Evolutionary conservation across 2,329 filamentous ascomycete genomes (phyloP).

Genomic region (Waltergamsia citrina): DNA sequence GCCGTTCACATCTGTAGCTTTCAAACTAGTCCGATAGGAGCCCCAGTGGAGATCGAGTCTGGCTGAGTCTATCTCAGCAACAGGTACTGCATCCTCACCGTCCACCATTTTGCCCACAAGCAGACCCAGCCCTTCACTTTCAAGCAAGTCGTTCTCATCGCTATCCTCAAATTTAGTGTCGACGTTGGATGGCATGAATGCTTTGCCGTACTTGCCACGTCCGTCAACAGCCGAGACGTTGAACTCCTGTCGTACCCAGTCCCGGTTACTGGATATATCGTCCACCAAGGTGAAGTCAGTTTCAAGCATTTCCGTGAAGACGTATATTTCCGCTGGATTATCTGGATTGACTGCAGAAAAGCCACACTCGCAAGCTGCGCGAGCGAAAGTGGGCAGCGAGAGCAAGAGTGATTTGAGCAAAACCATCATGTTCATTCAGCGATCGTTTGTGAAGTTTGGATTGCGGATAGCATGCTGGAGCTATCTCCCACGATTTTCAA

Average conservation of each 20-base stretch:
- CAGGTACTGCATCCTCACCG: conserved; percentile 41
- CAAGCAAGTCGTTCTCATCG: conserved; percentile 32
- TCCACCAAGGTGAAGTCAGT: conserved; percentile 57
- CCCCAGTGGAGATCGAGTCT: conserved; percentile 59
- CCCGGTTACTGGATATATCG: conserved; percentile 36
- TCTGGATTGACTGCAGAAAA: conserved; percentile 45
- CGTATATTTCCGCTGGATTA: conserved; percentile 22
- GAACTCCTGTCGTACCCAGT: conserved; percentile 62
- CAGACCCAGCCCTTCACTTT: conserved; percentile 47
- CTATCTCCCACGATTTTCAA: too few species aligned
- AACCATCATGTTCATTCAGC: not conserved
- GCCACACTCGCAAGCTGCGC: conserved; percentile 60
- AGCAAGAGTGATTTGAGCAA: conserved; percentile 4
- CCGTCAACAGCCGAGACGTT: conserved; percentile 48
- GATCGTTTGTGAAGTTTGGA: too few species aligned
- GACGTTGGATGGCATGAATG: conserved; percentile 48
- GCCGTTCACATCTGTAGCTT: conserved; percentile 47
- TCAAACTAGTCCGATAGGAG: conserved; percentile 59
- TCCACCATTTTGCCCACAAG: conserved; percentile 35
- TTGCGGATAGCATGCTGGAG: too few species aligned
- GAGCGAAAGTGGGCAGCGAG: conserved; percentile 8
- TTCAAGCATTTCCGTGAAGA: conserved; percentile 64
- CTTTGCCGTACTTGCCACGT: conserved; percentile 57
- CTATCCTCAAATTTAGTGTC: conserved; percentile 41
- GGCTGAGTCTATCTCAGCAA: conserved; percentile 53